Evolutionary conservation across 1,284 basidiomycete species (phyloP).

Genomic region (Cryptococcus hybrid): DNA sequence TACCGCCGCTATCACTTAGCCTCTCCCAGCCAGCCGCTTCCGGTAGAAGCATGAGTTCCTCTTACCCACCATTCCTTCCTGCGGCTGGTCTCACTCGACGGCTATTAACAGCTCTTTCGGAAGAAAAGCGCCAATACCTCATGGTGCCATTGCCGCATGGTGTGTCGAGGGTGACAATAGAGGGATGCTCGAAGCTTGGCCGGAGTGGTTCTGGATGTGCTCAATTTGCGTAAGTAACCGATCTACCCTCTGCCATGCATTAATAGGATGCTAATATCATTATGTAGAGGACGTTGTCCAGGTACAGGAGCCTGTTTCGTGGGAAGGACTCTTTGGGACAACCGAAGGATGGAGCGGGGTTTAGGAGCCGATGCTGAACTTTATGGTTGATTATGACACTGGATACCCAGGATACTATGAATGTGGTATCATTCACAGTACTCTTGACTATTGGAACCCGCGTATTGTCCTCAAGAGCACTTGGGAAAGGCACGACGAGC

Average conservation of each 20-base stretch:
- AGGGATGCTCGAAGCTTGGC: slow-evolving; percentile 66
- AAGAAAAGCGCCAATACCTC: slow-evolving; percentile 10
- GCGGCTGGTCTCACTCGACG: slow-evolving; percentile 69
- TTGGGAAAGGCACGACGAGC: too few relatives aligned
- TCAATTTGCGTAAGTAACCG: slow-evolving; percentile 41
- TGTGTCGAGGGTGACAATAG: slow-evolving; percentile 74
- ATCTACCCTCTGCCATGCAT: too few relatives aligned
- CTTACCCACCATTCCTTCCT: slow-evolving; percentile 55
- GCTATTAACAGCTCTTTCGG: slow-evolving; percentile 56
- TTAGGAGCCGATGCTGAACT: slow-evolving; percentile 39
- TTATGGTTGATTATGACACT: slow-evolving; percentile 22
- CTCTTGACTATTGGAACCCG: too few relatives aligned
- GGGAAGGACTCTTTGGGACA: slow-evolving; percentile 46
- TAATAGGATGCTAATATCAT: too few relatives aligned
- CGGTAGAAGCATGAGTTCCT: slow-evolving; percentile 39
- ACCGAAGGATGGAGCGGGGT: slow-evolving; percentile 46
- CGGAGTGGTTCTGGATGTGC: slow-evolving; percentile 55
- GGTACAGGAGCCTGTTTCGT: slow-evolving; percentile 34
- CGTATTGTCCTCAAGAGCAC: too few relatives aligned
- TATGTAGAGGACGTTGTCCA: slow-evolving; percentile 16
- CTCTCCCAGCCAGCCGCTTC: slow-evolving; percentile 43
- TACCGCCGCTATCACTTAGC: slow-evolving; percentile 49
- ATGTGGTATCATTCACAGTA: too few relatives aligned
- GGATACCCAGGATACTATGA: too few relatives aligned
- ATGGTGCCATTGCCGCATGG: slow-evolving; percentile 55